A percentile compares a stretch with the other conserved stretches of the same genome.
Evolutionary conservation across 495 filamentous ascomycete species (phyloP).

Genomic region (Zalerion maritima): DNA sequence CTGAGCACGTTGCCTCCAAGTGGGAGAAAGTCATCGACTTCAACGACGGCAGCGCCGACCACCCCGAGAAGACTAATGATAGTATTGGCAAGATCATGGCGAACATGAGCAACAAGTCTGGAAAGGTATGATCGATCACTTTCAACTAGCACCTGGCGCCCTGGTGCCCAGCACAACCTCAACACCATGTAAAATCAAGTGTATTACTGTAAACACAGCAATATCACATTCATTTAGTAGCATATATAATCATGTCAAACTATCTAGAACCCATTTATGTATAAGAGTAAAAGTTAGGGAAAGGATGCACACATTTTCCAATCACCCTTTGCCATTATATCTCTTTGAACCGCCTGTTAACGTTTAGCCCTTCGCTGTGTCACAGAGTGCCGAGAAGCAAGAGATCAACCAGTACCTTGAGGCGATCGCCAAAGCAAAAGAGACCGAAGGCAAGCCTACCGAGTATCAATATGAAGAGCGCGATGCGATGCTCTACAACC

Average conservation of each 20-base stretch:
- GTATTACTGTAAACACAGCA: no score
- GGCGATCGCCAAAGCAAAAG: conserved; percentile 67
- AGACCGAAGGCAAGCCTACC: conserved; percentile 53
- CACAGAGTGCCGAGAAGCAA: conserved; percentile 8
- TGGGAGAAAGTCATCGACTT: conserved; percentile 78
- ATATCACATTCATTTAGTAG: no score
- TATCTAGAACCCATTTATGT: no score
- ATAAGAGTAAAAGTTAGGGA: conserved; percentile 17
- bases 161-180: no score
- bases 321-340: no score
- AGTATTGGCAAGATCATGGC: conserved; percentile 79
- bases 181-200: no score
- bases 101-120: conserved; percentile 63
- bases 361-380: no score
- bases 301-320: conserved; percentile 13
- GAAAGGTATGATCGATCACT: conserved; percentile 42
- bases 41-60: conserved; percentile 77
- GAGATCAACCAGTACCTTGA: conserved; percentile 37
- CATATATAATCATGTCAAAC: no score
- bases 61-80: conserved; percentile 66
- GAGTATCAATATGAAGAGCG: conserved; percentile 70
- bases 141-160: no score
- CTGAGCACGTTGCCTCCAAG: conserved; percentile 65
- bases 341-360: no score
- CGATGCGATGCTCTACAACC: conserved; percentile 89